Evolutionary conservation across 2,329 filamentous ascomycete genomes (phyloP), one percentile per base, ranked within the genome.

Genomic region (Macrophomina tecta): DNA sequence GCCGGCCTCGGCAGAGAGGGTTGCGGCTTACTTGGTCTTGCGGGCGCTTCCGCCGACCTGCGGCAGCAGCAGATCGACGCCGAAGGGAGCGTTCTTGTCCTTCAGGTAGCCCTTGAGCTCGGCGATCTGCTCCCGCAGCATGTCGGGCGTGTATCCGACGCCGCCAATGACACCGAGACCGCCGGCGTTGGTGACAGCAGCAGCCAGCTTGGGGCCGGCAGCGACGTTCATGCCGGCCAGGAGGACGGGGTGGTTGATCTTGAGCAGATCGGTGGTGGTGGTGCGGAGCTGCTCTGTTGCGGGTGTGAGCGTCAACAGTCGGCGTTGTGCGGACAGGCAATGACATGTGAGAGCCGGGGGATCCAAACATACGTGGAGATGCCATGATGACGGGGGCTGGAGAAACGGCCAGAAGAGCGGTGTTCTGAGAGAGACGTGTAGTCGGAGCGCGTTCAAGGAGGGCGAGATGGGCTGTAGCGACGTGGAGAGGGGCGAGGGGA

Each of bases 191-290:
- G 94, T 96, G 74, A 99, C 95, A 49, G 95, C 95, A 40, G 95
- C 95, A 64, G 95, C 95, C 76, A 99, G 90, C 86, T 93, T 96
- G 66, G 95, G 95, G 61, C 95, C 95, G 68, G 95, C 95, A 67
- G 95, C 95, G 70, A 98, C 95, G 86, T 99, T 98, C 95, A 99
- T 99, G 80, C 95, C 95, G 74, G 95, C 95, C 69, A 99, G 90
- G 76, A 99, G 85, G 78, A 99, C 85, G 68, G 95, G 95, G 83
- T 99, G 95, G 80, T 97, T 92, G 87, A 99, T 98, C 86, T 93
- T 92, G 83, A 99, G 91, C 71, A 98, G 91, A 87, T 98, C 94
- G 73, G 95, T 99, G 75, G 94, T 85, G 72, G 92, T 89, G 64
- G 95, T 99, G 77, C 92, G 92, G 81, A 99, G 90, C 64, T 66